phyloP scores from a whole-genome alignment of 2,329 filamentous ascomycete genomes.

The Didymella keratinophila region DNA sequence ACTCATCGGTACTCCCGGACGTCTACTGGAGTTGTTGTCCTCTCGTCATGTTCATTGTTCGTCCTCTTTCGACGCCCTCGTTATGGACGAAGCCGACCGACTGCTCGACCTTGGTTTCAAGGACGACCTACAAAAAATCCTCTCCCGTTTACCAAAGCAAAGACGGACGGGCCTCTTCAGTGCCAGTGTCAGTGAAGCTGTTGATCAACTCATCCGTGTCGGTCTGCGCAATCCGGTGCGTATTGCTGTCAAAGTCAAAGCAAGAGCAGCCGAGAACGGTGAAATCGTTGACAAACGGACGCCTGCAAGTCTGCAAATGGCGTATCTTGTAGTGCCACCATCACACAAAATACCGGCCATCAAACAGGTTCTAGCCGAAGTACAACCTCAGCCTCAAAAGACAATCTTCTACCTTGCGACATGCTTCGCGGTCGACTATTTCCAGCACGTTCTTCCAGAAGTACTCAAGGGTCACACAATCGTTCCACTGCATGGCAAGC shows the following conservation, averaged over 20 bases:
- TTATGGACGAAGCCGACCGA: slow-evolving; percentile 93
- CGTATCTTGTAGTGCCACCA: slow-evolving; percentile 77
- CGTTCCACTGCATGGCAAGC: slow-evolving; percentile 89
- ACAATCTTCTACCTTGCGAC: slow-evolving; percentile 93
- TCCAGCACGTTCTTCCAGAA: slow-evolving; percentile 77
- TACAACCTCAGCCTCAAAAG: slow-evolving; percentile 80
- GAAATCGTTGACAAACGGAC: slow-evolving; percentile 85
- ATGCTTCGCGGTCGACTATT: slow-evolving; percentile 94
- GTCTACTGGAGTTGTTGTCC: slow-evolving; percentile 84
- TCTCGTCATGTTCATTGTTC: slow-evolving; percentile 88
- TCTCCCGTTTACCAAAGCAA: slow-evolving; percentile 88
- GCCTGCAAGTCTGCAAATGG: slow-evolving; percentile 91
- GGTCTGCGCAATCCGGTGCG: slow-evolving; percentile 94
- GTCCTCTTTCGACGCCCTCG: slow-evolving; percentile 87
- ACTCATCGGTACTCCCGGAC: slow-evolving; percentile 87
- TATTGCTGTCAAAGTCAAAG: slow-evolving; percentile 89
- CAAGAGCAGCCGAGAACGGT: slow-evolving; percentile 52
- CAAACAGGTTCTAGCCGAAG: slow-evolving; percentile 70
- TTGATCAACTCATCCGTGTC: slow-evolving; percentile 90
- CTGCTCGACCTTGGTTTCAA: slow-evolving; percentile 94
- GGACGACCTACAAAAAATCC: slow-evolving; percentile 84
- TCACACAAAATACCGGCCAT: slow-evolving; percentile 82
- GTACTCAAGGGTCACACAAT: slow-evolving; percentile 75
- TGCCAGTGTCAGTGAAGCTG: slow-evolving; percentile 93
- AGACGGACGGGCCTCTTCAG: slow-evolving; percentile 92